These are phyloP conservation scores for Larix kaempferi DNA, from an alignment of 75 land plant species.

Conservation along the genomic window DNA sequence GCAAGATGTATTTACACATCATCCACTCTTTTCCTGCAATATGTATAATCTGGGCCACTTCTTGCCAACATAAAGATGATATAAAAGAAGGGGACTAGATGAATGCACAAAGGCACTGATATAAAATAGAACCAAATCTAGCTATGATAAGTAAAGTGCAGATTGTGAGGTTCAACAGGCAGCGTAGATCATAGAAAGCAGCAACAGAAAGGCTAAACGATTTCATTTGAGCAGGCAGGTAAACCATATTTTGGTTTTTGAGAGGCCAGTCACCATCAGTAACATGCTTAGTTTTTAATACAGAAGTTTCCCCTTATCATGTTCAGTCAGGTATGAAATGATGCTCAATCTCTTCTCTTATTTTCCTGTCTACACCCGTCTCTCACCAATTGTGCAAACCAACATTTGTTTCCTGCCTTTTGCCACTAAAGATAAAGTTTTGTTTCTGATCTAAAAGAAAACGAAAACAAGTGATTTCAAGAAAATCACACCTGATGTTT, in stretches of 20 bases:
- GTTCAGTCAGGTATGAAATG: neutral
- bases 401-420: neutral
- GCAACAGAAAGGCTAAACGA: neutral
- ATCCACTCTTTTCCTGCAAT: neutral
- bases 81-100: neutral
- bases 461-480: neutral
- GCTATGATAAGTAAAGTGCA: neutral
- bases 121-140: neutral
- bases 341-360: neutral
- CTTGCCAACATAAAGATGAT: neutral
- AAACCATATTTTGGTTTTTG: neutral
- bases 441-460: neutral
- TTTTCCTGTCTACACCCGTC: neutral
- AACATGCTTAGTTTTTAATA: neutral
- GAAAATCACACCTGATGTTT: conserved; percentile 85
- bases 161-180: neutral
- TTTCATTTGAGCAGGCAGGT: neutral
- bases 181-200: neutral
- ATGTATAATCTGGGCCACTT: neutral
- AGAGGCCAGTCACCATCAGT: neutral
- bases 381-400: neutral
- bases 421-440: neutral
- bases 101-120: neutral
- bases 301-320: neutral
- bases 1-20: neutral